A percentile compares a stretch with the other conserved stretches of the same genome.
Evolutionary conservation across 768 basidiomycete genomes (phyloP).

Genomic region (Xerocomus potaroensis): DNA sequence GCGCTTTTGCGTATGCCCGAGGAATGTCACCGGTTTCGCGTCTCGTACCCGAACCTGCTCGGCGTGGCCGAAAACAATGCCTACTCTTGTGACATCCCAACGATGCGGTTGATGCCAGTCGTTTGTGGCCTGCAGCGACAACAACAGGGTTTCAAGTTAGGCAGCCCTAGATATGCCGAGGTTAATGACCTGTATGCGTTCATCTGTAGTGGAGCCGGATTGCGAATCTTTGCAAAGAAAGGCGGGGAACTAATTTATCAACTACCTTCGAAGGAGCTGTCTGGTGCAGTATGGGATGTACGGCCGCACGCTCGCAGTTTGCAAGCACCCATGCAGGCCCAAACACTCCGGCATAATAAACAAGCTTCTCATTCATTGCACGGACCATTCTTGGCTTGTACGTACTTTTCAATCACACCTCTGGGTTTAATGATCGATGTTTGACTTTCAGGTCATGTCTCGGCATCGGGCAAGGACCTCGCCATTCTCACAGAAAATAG

Average conservation of each 20-base stretch:
- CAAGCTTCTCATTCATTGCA: slow-evolving; percentile 3
- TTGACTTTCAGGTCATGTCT: slow-evolving; percentile 36
- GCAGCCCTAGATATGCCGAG: slow-evolving; percentile 56
- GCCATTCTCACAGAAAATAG: slow-evolving; percentile 27
- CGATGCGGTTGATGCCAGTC: slow-evolving; percentile 44
- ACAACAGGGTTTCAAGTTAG: too few relatives aligned
- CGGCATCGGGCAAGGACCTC: slow-evolving; percentile 41
- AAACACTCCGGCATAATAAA: slow-evolving; percentile 14
- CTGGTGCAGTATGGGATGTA: slow-evolving; percentile 36
- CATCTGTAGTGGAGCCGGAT: slow-evolving; percentile 45
- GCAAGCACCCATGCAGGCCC: slow-evolving; percentile 18
- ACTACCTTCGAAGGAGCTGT: slow-evolving; percentile 34
- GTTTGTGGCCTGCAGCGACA: slow-evolving; percentile 12
- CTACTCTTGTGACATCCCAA: slow-evolving; percentile 61
- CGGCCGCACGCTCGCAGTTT: slow-evolving; percentile 10
- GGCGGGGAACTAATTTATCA: slow-evolving; percentile 43
- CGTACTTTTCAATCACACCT: too few relatives aligned
- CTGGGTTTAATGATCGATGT: too few relatives aligned
- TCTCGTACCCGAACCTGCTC: too few relatives aligned
- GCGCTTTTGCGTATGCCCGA: slow-evolving; percentile 49
- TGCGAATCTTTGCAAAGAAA: slow-evolving; percentile 53
- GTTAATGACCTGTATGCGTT: slow-evolving; percentile 55
- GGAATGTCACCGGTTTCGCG: slow-evolving; percentile 44
- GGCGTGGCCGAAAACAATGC: slow-evolving; percentile 42
- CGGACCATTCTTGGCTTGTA: slow-evolving; percentile 28